Evolutionary conservation across 176 grass and related monocot genomes (phyloP), one percentile per base, ranked within the genome.

Genomic region (Neostapfia colusana): DNA sequence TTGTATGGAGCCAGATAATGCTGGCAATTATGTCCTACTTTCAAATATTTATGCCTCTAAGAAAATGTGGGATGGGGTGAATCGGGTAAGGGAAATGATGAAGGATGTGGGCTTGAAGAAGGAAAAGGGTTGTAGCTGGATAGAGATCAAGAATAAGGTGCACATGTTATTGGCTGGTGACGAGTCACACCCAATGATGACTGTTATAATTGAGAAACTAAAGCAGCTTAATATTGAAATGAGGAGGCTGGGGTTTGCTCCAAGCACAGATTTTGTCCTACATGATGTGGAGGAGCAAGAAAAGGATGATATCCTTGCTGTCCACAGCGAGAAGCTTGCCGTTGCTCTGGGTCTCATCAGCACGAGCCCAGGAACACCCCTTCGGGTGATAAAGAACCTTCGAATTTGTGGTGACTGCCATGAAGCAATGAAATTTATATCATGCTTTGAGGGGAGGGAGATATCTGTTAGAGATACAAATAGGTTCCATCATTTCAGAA

Each of bases 201-300:
- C 42, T 60, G 85, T 38, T 8, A 91, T 94, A 59, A 80, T 34
- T 2, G 67, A 91, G 36, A 94, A 86, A 65, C 35, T 94, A 38
- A 87, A 91, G 53, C 85, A 94, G 67, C 75, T 94, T 70, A 65
- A 58, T 5, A 7, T 78, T 44, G 76, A 88, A 72, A 94, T 91
- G 88, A 88, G 60, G 68, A 91, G 69, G 51, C 56, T 91, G 41
- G 92, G 88, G 18, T 94, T 88, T 87, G 77, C 66, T 17, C 80
- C 88, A 15, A 89, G 88, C 64, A 91, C 75, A 17, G 77, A 91
- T 63, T 91, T 88, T 81, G 92, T 94, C 41, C 79, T 94, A 67
- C 88, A 94, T 69, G 92, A 94, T 39, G 88, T 94, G 27, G 88
- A 94, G 73, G 92, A 94, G 41, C 88, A 91, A 86, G 92, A 94